Conservation (phyloP, 805 yeast species). For the Zygosaccharomyces pseudorouxii region DNA sequence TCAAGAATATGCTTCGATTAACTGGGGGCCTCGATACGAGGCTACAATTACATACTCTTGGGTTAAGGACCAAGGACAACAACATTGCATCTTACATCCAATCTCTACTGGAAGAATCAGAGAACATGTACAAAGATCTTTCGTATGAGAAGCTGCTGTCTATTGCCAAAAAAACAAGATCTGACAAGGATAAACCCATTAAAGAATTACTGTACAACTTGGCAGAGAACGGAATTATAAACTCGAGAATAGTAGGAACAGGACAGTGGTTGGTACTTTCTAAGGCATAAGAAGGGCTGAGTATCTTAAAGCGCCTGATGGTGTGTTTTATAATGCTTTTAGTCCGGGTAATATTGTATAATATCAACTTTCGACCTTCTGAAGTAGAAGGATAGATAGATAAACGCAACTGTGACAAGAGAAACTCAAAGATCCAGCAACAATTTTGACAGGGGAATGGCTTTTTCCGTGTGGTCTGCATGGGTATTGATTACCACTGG, state of each 20-base stretch:
- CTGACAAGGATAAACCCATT: conserved; percentile 9
- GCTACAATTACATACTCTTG: conserved; percentile 10
- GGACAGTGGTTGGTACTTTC: conserved; percentile 22
- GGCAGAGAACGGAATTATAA: conserved; percentile 17
- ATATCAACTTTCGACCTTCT: conserved; percentile 27
- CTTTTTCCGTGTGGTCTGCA: conserved; percentile 42
- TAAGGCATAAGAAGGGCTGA: neutral
- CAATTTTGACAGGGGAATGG: conserved; percentile 74
- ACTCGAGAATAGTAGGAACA: conserved; percentile 12
- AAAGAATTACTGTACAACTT: conserved; percentile 14
- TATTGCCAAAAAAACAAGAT: conserved; percentile 20
- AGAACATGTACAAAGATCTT: conserved; percentile 21
- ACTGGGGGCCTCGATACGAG: neutral
- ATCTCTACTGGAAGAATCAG: conserved; percentile 24
- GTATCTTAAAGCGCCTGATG: too few relatives aligned
- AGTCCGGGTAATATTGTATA: conserved; percentile 67
- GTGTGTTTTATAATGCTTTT: neutral
- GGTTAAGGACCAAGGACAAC: conserved; percentile 7
- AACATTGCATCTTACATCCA: conserved; percentile 15
- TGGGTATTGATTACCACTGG: conserved; percentile 18
- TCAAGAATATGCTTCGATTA: conserved; percentile 5
- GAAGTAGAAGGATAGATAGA: neutral
- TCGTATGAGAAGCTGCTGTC: conserved; percentile 26
- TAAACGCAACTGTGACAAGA: neutral
- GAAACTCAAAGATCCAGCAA: conserved; percentile 37